Evolutionary conservation across 2,329 filamentous ascomycete species (phyloP).

Genomic region (Keithomyces neogunnii): DNA sequence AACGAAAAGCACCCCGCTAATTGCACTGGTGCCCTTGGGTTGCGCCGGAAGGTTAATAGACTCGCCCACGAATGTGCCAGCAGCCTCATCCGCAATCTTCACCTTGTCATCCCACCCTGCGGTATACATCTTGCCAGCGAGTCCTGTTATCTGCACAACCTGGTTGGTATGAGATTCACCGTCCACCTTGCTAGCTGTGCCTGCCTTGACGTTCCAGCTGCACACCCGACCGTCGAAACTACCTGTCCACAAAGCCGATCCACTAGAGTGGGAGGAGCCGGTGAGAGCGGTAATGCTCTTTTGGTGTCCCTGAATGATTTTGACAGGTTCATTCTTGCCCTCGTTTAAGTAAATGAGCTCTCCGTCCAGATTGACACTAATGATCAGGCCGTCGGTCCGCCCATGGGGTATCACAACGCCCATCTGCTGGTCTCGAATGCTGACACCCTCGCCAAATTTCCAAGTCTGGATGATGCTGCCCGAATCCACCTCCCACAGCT

Average conservation of each 20-base stretch:
- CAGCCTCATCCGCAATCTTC: conserved; percentile 65
- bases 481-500: conserved; percentile 83
- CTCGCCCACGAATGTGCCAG: conserved; percentile 66
- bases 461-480: conserved; percentile 73
- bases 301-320: conserved; percentile 77
- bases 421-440: conserved; percentile 79
- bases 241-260: conserved; percentile 71
- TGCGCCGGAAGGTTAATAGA: conserved; percentile 64
- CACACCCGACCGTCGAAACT: conserved; percentile 86
- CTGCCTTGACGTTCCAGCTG: conserved; percentile 70
- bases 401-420: conserved; percentile 85
- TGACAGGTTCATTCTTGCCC: conserved; percentile 59
- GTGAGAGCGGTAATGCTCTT: conserved; percentile 76
- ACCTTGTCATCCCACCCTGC: conserved; percentile 93
- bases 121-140: conserved; percentile 62
- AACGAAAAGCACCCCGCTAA: conserved; percentile 44
- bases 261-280: conserved; percentile 37
- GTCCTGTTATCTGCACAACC: conserved; percentile 64
- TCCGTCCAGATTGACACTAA: conserved; percentile 80
- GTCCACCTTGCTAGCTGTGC: conserved; percentile 61
- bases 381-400: conserved; percentile 75
- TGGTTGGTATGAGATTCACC: conserved; percentile 81
- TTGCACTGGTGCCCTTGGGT: conserved; percentile 63
- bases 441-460: conserved; percentile 73
- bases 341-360: conserved; percentile 83